phyloP scores from a whole-genome alignment of 176 grass and related monocot species.

The Oryza glumipatula region DNA sequence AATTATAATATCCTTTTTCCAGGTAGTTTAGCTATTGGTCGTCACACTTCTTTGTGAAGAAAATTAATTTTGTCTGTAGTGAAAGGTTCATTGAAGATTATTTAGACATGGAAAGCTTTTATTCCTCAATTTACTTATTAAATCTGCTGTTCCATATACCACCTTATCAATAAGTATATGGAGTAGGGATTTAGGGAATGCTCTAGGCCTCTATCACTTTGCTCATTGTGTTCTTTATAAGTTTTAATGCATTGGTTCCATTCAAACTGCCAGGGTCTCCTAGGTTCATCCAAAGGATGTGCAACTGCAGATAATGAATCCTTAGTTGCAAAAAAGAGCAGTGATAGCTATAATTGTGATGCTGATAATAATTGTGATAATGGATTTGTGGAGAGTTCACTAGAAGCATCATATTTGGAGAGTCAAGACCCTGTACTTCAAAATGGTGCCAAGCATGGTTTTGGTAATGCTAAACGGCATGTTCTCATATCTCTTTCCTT shows the following conservation, averaged over 20 bases:
- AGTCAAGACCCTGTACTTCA: constrained; percentile 33
- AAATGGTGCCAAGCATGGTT: constrained; percentile 43
- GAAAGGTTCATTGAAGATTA: neutral
- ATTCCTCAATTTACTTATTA: neutral
- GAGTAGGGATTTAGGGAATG: neutral
- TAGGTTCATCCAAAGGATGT: constrained; percentile 35
- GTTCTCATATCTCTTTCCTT: constrained; percentile 47
- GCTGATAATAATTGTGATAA: constrained; percentile 32
- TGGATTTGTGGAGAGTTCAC: constrained; percentile 35
- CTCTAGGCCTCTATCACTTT: neutral
- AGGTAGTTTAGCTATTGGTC: neutral
- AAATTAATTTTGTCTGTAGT: neutral
- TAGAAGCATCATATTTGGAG: constrained; percentile 44
- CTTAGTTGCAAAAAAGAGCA: constrained; percentile 28
- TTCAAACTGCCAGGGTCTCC: constrained; percentile 51
- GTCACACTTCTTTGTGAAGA: neutral
- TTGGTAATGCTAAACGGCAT: constrained; percentile 65
- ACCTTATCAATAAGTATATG: neutral
- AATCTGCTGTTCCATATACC: neutral
- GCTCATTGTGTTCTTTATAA: neutral
- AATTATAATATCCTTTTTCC: constrained; percentile 9
- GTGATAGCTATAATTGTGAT: neutral
- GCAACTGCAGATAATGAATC: constrained; percentile 25
- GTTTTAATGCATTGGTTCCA: constrained; percentile 17
- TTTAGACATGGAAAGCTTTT: neutral